These are phyloP conservation scores for Aspergillus heteromorphus DNA, from an alignment of 495 filamentous ascomycete genomes.

Conservation along the genomic window DNA sequence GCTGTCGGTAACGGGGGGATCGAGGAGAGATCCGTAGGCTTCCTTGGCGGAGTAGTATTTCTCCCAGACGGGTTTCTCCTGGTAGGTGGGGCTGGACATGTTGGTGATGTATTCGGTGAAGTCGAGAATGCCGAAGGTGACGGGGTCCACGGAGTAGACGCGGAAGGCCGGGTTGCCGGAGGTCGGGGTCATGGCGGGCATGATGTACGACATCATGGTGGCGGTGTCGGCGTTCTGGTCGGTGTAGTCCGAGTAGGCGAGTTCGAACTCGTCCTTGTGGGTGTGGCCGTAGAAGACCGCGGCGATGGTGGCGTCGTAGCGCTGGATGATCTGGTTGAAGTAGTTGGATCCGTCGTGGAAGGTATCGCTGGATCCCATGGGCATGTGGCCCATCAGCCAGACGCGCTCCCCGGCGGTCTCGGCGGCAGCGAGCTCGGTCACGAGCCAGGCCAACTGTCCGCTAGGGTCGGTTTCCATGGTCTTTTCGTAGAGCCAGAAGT, in stretches of 20 bases:
- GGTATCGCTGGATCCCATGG: slow-evolving; percentile 34
- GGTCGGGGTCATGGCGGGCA: slow-evolving; percentile 49
- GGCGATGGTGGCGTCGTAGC: slow-evolving; percentile 52
- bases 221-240: slow-evolving; percentile 33
- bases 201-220: slow-evolving; percentile 42
- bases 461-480: slow-evolving; percentile 44
- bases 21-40: slow-evolving; percentile 21
- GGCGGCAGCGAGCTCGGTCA: slow-evolving; percentile 46
- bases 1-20: slow-evolving; percentile 29
- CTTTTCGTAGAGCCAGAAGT: slow-evolving; percentile 45
- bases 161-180: slow-evolving; percentile 53
- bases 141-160: slow-evolving; percentile 51
- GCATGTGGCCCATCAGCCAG: slow-evolving; percentile 53
- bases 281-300: slow-evolving; percentile 54
- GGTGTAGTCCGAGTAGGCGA: slow-evolving; percentile 50
- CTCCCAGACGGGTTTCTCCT: not conserved
- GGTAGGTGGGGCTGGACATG: slow-evolving; percentile 23
- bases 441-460: slow-evolving; percentile 46
- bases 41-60: slow-evolving; percentile 1
- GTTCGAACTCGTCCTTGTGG: slow-evolving; percentile 48
- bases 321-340: slow-evolving; percentile 53
- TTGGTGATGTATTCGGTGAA: slow-evolving; percentile 50
- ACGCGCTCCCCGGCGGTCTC: slow-evolving; percentile 48
- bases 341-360: slow-evolving; percentile 41
- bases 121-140: slow-evolving; percentile 48